Base-by-base conservation (phyloP, 1,139 yeast species). In the Candida labiduridarum region DNA sequence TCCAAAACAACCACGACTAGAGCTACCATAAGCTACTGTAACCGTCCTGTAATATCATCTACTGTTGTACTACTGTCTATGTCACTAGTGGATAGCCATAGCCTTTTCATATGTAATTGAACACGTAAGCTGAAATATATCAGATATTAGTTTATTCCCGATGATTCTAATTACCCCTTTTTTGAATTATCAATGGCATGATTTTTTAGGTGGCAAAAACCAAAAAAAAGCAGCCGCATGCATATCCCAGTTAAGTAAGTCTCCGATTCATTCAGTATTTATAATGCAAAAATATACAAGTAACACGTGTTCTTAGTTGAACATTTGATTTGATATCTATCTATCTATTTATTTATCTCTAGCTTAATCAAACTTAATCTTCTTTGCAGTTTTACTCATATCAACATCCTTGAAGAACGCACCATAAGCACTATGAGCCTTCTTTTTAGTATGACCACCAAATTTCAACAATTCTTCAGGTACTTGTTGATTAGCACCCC, bases 361-460 rank as follows among this genome's bases (percentile, higher is more conserved):
- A 33, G 10, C 22, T 54, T 69, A 80, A 59, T 82, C 85, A 59
- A 92, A 92, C 59, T 90, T 90, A 63, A 91, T 89, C 79, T 92
- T 92, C 72, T 89, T 92, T 46, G 97, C 96, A 66, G 91, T 89
- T 68, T 87, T 86, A 56, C 82, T 75, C 79, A 89, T 79, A 64
- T 90, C 98, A 50, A 92, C 94, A 65, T 92, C 91, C 68, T 92
- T 94, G 77, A 76, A 94, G 76, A 94, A 94, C 0, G 98, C 97
- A 59, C 99, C 99, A 62, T 94, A 94, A 10, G 92, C 97, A 57
- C 94, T 83, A 65, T 94, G 99, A 60, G 91, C 91, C 78, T 94
- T 94, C 85, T 90, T 92, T 76, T 94, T 94, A 29, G 99, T 94
- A 71, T 94, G 98, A 15, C 97, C 91, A 45, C 99, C 99, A 62